Base-by-base conservation (phyloP, 1,284 basidiomycete species). In the Ustilago loliicola region DNA sequence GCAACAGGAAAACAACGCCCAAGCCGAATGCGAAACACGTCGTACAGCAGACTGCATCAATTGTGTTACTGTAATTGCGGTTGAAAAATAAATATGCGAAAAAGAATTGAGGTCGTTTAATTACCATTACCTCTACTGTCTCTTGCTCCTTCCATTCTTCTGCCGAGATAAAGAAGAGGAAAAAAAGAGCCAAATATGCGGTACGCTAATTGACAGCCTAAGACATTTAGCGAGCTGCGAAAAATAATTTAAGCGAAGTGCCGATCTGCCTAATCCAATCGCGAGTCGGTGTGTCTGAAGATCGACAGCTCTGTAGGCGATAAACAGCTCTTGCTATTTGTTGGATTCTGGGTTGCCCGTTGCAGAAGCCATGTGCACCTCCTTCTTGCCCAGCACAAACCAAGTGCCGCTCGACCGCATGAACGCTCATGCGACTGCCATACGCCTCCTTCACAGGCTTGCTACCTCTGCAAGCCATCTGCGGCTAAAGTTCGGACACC, bases 181-280 rank as follows among this genome's bases (percentile, higher is more conserved):
- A 40, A 17, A 13, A 23, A 21, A 21, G 45, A 23, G 15, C 27
- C 48, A 29, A 50, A 50, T 25, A 25, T 50, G 48, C 25, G 48
- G 48, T 50, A 50, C 42, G n/a, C 42, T 45, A 45, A 45, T 21
- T n/a, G 21, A 45, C 48, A 50, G 48, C 15, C 27, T 25, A 50
- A 50, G 15, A 50, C 27, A 13, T 1, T 50, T 27, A 15, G 9
- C 48, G 48, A 50, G 25, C 9, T 50, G 48, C 48, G 17, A 21
- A 50, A 50, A 50, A 50, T 27, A 50, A 29, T 17, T 2, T 17
- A 19, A 29, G n/a, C 17, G 15, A 50, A 29, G 27, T 17, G 48
- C 48, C 11, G 2, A 27, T 27, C 10, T 23, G 27, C 25, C 48
- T 25, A 50, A 11, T 21, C 7, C n/a, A 3, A 45, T 45, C 21